Base-by-base conservation (phyloP, 108 stramenopile species). In the Conticribra guillardii region DNA sequence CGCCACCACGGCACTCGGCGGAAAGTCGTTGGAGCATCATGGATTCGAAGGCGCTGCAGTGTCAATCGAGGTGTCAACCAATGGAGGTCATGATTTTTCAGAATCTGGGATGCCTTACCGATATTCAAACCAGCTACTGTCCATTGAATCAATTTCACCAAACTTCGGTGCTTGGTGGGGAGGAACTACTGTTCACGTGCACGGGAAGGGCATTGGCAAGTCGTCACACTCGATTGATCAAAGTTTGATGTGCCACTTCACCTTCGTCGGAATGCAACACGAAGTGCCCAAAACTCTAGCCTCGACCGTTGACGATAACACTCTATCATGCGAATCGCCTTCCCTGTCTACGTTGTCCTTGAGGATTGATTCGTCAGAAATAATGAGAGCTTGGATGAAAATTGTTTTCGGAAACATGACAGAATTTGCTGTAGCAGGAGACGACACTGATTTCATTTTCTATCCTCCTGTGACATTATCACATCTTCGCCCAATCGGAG, bases 81-180 rank as follows among this genome's bases (percentile, higher is more conserved):
- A 60, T 60, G 19, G 59, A 4, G 59, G 59, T 7, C 28, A 41
- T 19, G n/a, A 60, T 19, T 60, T 60, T n/a, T 21, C 59, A 8
- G 19, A 19, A 19, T 60, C 59, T n/a, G 32, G 34, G 18, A 3
- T 41, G 3, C 8, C 18, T 4, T 60, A 34, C 19, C 59, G 21
- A 19, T 60, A 60, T 27, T 34, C 19, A 4, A 29, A 56, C 27
- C 11, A 26, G 8, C 24, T 14, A 29, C 19, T 19, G 3, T 18
- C 8, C 3, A 29, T 29, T 30, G 50, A 9, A 9, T 51, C 5
- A 8, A 29, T 51, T 4, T 11, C 18, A 51, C 50, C 50, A 18
- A 51, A 51, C 16, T 14, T 18, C 19, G 18, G 17, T 21, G 4
- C 50, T 11, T 4, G 4, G 19, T 51, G 4, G 4, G 50, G 50